Base-by-base conservation (phyloP, 345 rosid species). In the Eucalyptus microcorys region DNA sequence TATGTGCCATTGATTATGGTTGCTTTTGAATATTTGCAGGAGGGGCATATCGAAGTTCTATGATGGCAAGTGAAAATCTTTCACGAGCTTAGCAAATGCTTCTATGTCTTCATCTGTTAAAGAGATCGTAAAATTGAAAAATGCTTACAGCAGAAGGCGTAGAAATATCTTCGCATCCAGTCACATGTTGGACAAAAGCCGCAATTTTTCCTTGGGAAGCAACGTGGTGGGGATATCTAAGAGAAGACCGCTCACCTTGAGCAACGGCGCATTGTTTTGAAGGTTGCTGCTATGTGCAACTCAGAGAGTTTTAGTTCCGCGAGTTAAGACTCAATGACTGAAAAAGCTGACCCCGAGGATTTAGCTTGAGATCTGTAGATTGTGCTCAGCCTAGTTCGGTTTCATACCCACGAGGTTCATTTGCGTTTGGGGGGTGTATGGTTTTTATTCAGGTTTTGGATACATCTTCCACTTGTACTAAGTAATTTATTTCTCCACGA, bases 41-140 rank as follows among this genome's bases (percentile, higher is more conserved):
- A 94, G 93, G 90, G 97, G 99, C 19, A 95, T 97, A n/a, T n/a
- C n/a, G n/a, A n/a, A 90, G 49, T 96, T 92, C 90, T 97, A 96
- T 91, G 91, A 87, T 80, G 99, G 99, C 12, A 97, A 97, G 91
- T 97, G 98, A 1, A 97, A 94, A 91, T 96, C 98, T 1, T 98
- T 93, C 86, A 94, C 99, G 3, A 96, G 92, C 89, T 86, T 98
- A 68, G 93, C 91, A 0, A 94, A 91, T 7, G 95, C 94, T 7
- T 90, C 96, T 11, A 14, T 14, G 49, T 89, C 94, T 88, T 89
- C 94, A 14, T 91, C 95, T 14, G 91, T 95, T 43, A 94, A 92
- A 90, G 99, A 96, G 45, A 92, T 96, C 32, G 94, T 93, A 12
- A 98, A 98, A 89, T 96, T 96, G 2, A 99, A 98, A 90, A 96